These are phyloP conservation scores for Plenodomus lindquistii DNA, from an alignment of 2,329 filamentous ascomycete genomes.

Conservation along the genomic window DNA sequence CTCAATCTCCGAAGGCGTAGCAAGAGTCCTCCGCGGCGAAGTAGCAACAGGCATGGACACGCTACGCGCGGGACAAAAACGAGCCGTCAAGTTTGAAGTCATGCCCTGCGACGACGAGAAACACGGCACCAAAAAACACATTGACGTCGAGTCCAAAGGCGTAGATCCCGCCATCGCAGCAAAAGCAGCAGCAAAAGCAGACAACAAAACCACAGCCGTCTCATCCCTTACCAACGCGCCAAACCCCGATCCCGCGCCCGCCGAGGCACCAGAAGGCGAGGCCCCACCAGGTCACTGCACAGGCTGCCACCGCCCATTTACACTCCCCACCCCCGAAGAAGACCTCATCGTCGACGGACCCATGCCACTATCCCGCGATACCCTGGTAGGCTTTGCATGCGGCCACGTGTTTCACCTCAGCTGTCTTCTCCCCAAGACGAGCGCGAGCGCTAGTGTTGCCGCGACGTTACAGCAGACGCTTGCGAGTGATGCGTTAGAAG, in stretches of 20 bases:
- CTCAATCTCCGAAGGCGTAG: conserved; percentile 88
- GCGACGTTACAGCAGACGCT: conserved; percentile 51
- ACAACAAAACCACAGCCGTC: conserved; percentile 24
- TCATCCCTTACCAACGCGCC: conserved; percentile 22
- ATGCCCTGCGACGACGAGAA: conserved; percentile 47
- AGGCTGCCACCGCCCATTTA: conserved; percentile 38
- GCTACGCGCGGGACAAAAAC: conserved; percentile 76
- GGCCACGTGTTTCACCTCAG: conserved; percentile 79
- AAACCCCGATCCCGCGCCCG: conserved; percentile 28
- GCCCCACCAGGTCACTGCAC: conserved; percentile 42
- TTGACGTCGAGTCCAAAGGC: conserved; percentile 34
- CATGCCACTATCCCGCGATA: conserved; percentile 54
- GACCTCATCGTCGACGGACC: conserved; percentile 29
- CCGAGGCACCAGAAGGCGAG: conserved; percentile 22
- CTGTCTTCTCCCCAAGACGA: conserved; percentile 62
- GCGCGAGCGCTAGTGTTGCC: conserved; percentile 47
- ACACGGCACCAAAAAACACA: conserved; percentile 19
- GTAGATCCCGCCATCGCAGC: conserved; percentile 32
- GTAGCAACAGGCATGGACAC: conserved; percentile 82
- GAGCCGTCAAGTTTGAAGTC: conserved; percentile 88
- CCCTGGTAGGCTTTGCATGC: conserved; percentile 78
- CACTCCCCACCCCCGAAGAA: conserved; percentile 35
- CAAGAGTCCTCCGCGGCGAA: conserved; percentile 82
- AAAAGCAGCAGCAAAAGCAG: conserved; percentile 21
- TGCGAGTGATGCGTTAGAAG: conserved; percentile 48